These are phyloP conservation scores for Boechera stricta DNA, from an alignment of 345 rosid species.

Conservation along the genomic window DNA sequence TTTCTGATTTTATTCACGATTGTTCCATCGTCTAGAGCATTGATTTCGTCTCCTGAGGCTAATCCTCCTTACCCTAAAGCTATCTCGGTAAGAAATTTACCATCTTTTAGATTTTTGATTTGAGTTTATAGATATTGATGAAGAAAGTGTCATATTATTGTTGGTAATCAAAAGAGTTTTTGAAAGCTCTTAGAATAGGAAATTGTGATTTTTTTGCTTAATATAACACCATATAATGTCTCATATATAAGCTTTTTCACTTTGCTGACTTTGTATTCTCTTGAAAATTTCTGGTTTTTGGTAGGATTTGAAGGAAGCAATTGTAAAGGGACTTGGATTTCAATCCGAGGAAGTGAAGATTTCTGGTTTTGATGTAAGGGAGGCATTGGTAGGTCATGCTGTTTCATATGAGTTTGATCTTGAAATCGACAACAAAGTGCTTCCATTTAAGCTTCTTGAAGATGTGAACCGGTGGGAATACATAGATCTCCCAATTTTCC, in stretches of 20 bases:
- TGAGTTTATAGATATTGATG: background rate
- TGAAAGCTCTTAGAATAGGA: background rate
- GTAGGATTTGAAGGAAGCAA: conserved; percentile 91
- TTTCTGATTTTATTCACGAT: conserved; percentile 49
- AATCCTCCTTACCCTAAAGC: conserved; percentile 67
- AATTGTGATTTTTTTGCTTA: background rate
- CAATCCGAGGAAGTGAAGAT: conserved; percentile 74
- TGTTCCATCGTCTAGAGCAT: conserved; percentile 47
- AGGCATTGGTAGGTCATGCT: conserved; percentile 84
- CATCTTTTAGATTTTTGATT: background rate
- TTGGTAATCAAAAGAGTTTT: background rate
- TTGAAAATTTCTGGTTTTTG: conserved; percentile 4
- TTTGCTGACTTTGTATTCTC: background rate
- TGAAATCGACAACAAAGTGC: conserved; percentile 67
- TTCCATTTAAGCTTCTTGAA: conserved; percentile 86
- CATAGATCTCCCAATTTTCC: conserved; percentile 84
- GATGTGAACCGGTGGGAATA: conserved; percentile 92
- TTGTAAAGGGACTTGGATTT: conserved; percentile 83
- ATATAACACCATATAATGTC: background rate
- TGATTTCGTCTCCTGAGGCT: conserved; percentile 53
- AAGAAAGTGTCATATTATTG: background rate
- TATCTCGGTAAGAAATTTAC: conserved; percentile 58
- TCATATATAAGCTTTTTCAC: background rate
- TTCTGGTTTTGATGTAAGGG: conserved; percentile 79
- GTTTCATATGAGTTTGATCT: conserved; percentile 84